Evolutionary conservation across 176 grass and related monocot genomes (phyloP), one percentile per base, ranked within the genome.

Genomic region (Aegilops sharonensis): DNA sequence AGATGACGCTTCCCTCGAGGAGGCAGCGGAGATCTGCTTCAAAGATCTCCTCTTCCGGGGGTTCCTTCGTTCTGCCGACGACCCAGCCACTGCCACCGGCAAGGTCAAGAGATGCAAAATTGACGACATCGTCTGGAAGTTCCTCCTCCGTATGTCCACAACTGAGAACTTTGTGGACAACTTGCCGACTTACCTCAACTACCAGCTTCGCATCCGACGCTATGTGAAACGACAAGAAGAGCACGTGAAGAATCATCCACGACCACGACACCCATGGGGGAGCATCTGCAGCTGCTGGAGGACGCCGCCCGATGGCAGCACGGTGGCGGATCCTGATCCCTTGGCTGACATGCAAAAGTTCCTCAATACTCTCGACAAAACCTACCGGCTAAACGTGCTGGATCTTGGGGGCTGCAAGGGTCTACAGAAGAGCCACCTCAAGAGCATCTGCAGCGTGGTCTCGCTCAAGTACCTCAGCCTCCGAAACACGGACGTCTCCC

Each of bases 401-500:
- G 83, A 85, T 37, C 72, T 85, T 7, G 83, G 61, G 34, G 83
- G 72, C 61, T 54, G 72, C 61, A 39, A 3, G 2, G 72, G 60
- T 14, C 31, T 85, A 5, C 15, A 47, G 20, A 36, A 47, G 61
- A 8, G 24, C 11, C 83, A 85, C 72, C 21, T 85, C 0, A 14
- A 15, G 11, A 67, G 1, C 29, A 77, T 85, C 18, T 54, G 72
- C 29, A 24, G 11, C 1, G 3, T 54, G 1, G 2, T 36, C 1
- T 27, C 0, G 11, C 72, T 77, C 83, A 85, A 77, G 72, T 85
- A 85, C 12, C 2, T 85, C 2, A 67, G 83, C 83, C 83, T 85
- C 3, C 18, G 83, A 25, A 52, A 66, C 0, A 77, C 83, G 0
- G 74, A 35, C 4, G 21, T 85, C 14, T 6, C 5, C 14, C 2